Conservation (phyloP, 148 eudicot genomes). For the Nepenthes gracilis region DNA sequence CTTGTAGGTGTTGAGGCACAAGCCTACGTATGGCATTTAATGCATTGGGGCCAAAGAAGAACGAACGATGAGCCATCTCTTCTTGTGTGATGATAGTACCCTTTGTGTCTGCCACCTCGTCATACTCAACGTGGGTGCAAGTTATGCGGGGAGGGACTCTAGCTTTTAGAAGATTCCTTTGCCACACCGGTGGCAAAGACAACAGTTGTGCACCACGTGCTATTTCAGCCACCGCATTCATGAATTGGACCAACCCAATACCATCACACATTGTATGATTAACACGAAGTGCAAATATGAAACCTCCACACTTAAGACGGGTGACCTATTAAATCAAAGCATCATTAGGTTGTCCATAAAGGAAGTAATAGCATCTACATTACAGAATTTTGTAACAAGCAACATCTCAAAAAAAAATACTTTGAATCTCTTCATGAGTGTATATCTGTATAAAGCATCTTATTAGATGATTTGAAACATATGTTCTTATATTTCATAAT, state of each 20-base stretch:
- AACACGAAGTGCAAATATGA: not conserved
- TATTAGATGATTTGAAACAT: too few relatives aligned
- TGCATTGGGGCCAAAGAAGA: not conserved
- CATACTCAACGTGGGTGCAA: constrained; percentile 2
- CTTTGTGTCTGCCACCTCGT: not conserved
- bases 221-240: not conserved
- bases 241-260: not conserved
- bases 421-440: too few relatives aligned
- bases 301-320: constrained; percentile 6
- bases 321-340: not conserved
- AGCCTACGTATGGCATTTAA: not conserved
- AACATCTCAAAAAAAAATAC: too few relatives aligned
- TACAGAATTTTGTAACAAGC: too few relatives aligned
- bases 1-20: not conserved
- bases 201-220: not conserved
- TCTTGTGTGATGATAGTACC: not conserved
- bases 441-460: too few relatives aligned
- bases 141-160: constrained; percentile 4
- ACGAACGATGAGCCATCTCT: not conserved
- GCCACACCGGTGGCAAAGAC: constrained; percentile 6
- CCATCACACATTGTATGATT: constrained; percentile 5
- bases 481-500: too few relatives aligned
- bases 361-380: too few relatives aligned
- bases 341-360: too few relatives aligned
- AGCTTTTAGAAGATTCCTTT: not conserved